Evolutionary conservation across 2,329 filamentous ascomycete species (phyloP), one percentile per base, ranked within the genome.

Genomic region (Aureobasidium musti): DNA sequence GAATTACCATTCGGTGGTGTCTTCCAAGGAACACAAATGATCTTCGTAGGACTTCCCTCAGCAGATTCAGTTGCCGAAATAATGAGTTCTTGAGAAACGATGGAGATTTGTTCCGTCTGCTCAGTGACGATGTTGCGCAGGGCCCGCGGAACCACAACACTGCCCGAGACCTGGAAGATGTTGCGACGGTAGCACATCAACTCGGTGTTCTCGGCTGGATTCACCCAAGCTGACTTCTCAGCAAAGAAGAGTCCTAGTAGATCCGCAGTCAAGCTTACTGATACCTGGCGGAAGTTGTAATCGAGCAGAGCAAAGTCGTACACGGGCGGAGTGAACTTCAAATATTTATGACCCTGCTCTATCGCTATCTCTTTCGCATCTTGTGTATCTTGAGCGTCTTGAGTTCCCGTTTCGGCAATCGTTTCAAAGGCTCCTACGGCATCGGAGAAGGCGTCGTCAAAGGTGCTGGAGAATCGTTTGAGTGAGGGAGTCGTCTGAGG

Each of bases 11-110:
- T 91, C 33, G 90, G 91, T 1, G 92, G 93, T 1, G 93, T 97
- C 82, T 98, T 98, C 94, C 94, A 98, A 0, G 94, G 94, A 68
- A 98, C 96, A 8, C 95, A 95, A 69, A 98, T 97, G 69, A 98
- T 88, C 72, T 96, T 94, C 50, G 97, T 92, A 0, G 91, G 82
- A 72, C 97, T 94, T 39, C 92, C 91, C 76, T 98, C 94, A 19
- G 97, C 92, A 1, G 94, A 97, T 77, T 98, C 94, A 57, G 92
- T 96, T 10, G 94, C 94, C 5, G 92, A 96, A 54, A 98, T 91
- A 64, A 89, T 88, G 63, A 97, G 87, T 76, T 98, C 93, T 77
- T 94, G 91, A 69, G 84, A 90, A 69, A 87, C 86, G 57, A 97
- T 91, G 1, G 91, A 89, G 47, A 96, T 88, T 52, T 90, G 89